Conservation (phyloP, 2,329 filamentous ascomycete genomes). For the Penicillium thymicola region DNA sequence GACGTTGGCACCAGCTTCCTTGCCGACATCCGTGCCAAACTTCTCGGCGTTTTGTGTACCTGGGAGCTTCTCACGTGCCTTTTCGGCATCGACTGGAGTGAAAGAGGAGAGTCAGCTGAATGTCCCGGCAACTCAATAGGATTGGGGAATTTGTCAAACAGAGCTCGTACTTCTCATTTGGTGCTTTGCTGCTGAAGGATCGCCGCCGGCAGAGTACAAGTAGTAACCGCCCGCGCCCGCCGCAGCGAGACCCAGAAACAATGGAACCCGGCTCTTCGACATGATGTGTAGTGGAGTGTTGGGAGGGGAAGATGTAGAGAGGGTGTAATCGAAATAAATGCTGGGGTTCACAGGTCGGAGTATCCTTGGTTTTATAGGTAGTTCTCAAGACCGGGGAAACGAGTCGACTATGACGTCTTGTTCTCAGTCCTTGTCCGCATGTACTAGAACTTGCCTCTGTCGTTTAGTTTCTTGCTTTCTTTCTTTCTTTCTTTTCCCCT, state of each 20-base stretch:
- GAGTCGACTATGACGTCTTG: slow-evolving; percentile 21
- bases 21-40: slow-evolving; percentile 60
- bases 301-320: neutral
- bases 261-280: slow-evolving; percentile 36
- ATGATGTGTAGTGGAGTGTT: slow-evolving; percentile 18
- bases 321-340: neutral
- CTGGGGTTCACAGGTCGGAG: neutral
- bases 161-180: slow-evolving; percentile 70
- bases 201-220: slow-evolving; percentile 81
- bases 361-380: slow-evolving; percentile 9
- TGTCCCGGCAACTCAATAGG: neutral
- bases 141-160: neutral
- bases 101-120: neutral
- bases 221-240: slow-evolving; percentile 79
- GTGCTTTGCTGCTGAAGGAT: slow-evolving; percentile 78
- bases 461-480: neutral
- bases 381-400: neutral
- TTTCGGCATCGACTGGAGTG: slow-evolving; percentile 68
- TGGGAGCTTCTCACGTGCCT: slow-evolving; percentile 65
- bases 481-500: neutral
- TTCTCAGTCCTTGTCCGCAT: neutral
- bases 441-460: neutral
- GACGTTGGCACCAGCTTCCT: slow-evolving; percentile 62
- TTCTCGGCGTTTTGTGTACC: slow-evolving; percentile 62
- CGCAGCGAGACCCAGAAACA: slow-evolving; percentile 54